A percentile compares a stretch with the other conserved stretches of the same genome.
These are phyloP conservation scores for Calonectria naviculata DNA, from an alignment of 2,329 filamentous ascomycete species.

Conservation along the genomic window DNA sequence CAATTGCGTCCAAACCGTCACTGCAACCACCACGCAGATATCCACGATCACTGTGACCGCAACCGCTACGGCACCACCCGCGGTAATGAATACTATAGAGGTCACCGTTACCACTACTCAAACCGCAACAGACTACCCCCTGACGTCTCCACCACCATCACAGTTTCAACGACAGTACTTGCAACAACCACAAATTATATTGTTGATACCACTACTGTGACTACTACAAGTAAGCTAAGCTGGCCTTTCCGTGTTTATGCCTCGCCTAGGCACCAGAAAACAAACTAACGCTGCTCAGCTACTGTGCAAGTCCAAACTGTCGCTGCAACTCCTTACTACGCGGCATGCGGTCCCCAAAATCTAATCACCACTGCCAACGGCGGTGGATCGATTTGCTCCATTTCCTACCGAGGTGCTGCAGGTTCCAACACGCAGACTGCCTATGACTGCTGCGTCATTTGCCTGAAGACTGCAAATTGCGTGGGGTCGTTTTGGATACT, in stretches of 20 bases:
- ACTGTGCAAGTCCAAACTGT: not conserved
- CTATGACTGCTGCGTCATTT: not conserved
- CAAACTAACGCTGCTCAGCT: not conserved
- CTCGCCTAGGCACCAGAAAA: not conserved
- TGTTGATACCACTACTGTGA: not conserved
- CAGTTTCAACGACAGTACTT: not conserved
- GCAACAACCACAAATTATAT: not conserved
- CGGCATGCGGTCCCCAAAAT: not conserved
- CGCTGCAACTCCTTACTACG: not conserved
- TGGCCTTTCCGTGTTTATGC: not conserved
- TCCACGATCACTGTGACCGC: not conserved
- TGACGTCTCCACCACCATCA: not conserved
- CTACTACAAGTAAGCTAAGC: not conserved
- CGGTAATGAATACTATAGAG: not conserved
- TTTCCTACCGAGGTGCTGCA: not conserved
- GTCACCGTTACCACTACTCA: not conserved
- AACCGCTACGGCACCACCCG: not conserved
- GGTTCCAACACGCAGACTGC: not conserved
- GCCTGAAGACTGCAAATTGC: not conserved
- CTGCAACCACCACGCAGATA: not conserved
- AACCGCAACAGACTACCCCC: not conserved
- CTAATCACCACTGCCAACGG: not conserved
- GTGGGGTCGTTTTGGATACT: not conserved
- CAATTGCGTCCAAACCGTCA: not conserved
- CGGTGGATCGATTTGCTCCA: not conserved